Base-by-base conservation (phyloP, 495 filamentous ascomycete genomes). In the Daldinia grandis region DNA sequence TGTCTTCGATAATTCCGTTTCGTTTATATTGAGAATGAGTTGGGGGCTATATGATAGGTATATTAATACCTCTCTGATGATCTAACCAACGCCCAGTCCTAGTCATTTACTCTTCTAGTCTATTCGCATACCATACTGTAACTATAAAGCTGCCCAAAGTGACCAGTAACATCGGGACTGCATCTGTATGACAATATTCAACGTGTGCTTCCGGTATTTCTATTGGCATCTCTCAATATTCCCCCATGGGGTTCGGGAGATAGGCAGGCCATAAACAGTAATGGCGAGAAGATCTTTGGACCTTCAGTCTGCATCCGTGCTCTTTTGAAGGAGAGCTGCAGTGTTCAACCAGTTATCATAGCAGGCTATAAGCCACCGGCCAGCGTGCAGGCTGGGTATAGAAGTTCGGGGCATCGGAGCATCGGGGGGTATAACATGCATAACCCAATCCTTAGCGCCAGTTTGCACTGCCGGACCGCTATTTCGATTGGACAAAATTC, bases 161-260 rank as follows among this genome's bases (percentile, higher is more conserved):
- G 35, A 35, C 42, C 27, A 47, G 47, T 59, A 44, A 58, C 58
- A 63, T 58, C 49, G 64, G 49, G 54, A 68, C 19, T 66, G 64
- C 55, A 60, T 66, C 64, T 64, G 64, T 64, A 72, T 66, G 59
- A 38, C 33, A 64, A 66, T 55, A 55, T 63, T 55, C 33, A 60
- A 64, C 59, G 38, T 68, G 53, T 63, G 64, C 59, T 64, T 47
- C 64, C 19, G 19, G 42, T 47, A 47, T 47, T 47, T 24, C 49
- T 30, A 54, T 37, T 61, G 54, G 33, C 28, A 61, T 55, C 59
- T 54, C 31, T 37, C 37, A 59, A 58, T 51, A 27, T 17, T 68
- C 69, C 64, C 69, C 64, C 69, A 55, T 61, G 69, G 69, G 69
- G 69, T 64, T 72, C 59, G 50, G 37, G 56, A 61, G 69, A 68